These are phyloP conservation scores for Asclepias syriaca DNA, from an alignment of 257 asterid genomes.

Conservation along the genomic window DNA sequence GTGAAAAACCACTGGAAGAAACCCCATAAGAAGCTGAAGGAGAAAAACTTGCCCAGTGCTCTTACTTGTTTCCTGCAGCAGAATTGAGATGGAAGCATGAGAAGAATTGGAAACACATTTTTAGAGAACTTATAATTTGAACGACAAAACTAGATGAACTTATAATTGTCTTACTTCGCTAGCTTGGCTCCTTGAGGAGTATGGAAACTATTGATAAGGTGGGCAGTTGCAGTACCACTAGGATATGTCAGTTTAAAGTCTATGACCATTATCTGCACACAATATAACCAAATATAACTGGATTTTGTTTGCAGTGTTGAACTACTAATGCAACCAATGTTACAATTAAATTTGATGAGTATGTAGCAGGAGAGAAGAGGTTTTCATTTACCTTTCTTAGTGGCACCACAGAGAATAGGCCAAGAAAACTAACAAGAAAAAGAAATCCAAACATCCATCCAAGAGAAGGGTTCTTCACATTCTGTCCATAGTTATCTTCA, in stretches of 20 bases:
- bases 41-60: constrained; percentile 77
- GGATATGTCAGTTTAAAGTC: constrained; percentile 89
- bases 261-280: constrained; percentile 71
- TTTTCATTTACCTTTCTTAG: constrained; percentile 62
- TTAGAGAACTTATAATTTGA: background rate
- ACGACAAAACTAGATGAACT: background rate
- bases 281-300: background rate
- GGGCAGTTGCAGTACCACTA: constrained; percentile 98
- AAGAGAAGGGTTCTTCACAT: constrained; percentile 66
- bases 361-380: background rate
- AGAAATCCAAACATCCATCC: constrained; percentile 90
- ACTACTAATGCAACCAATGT: too few species aligned
- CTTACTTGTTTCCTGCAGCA: constrained; percentile 75
- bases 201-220: constrained; percentile 91
- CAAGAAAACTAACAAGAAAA: constrained; percentile 87
- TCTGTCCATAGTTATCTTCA: constrained; percentile 36
- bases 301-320: too few species aligned
- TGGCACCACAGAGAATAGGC: constrained; percentile 86
- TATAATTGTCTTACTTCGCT: constrained; percentile 59
- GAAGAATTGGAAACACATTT: background rate
- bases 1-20: constrained; percentile 98
- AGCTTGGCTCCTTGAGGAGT: constrained; percentile 93
- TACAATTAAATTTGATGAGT: too few species aligned
- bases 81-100: constrained; percentile 14
- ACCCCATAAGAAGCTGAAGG: constrained; percentile 94